Evolutionary conservation across 495 filamentous ascomycete species (phyloP).

Genomic region (Hypoxylon trugodes): DNA sequence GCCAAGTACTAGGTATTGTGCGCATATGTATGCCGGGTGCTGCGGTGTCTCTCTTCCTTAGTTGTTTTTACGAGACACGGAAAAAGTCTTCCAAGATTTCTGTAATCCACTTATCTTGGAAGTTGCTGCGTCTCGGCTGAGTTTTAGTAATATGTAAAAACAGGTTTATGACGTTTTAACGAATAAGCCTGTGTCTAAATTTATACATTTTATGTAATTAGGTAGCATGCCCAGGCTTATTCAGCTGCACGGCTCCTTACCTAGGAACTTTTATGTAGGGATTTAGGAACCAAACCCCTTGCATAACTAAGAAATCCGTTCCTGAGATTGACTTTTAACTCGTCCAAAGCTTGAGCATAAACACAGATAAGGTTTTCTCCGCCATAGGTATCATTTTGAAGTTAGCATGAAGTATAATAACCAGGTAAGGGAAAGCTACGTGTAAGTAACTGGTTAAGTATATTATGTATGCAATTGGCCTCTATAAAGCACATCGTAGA

Average conservation of each 20-base stretch:
- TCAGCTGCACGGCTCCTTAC: conserved; percentile 10
- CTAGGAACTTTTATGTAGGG: no score
- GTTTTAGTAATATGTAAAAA: conserved; percentile 22
- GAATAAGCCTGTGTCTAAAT: conserved; percentile 34
- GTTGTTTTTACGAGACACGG: conserved; percentile 24
- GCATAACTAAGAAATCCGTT: conserved; percentile 27
- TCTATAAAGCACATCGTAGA: conserved; percentile 4
- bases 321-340: conserved; percentile 17
- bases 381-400: no score
- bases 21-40: conserved; percentile 5
- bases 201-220: conserved; percentile 29
- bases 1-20: no score
- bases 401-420: conserved; percentile 11
- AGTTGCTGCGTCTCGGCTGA: conserved; percentile 29
- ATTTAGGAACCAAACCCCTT: no score
- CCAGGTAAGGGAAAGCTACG: neutral
- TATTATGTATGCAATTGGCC: conserved; percentile 1
- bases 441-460: no score
- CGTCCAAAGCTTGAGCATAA: conserved; percentile 16
- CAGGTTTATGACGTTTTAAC: conserved; percentile 29
- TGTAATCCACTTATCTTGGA: conserved; percentile 16
- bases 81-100: conserved; percentile 30
- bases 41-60: conserved; percentile 3
- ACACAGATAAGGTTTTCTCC: conserved; percentile 16
- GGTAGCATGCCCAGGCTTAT: conserved; percentile 5